Evolutionary conservation across 345 rosid genomes (phyloP).

Genomic region (Camelina hispida): DNA sequence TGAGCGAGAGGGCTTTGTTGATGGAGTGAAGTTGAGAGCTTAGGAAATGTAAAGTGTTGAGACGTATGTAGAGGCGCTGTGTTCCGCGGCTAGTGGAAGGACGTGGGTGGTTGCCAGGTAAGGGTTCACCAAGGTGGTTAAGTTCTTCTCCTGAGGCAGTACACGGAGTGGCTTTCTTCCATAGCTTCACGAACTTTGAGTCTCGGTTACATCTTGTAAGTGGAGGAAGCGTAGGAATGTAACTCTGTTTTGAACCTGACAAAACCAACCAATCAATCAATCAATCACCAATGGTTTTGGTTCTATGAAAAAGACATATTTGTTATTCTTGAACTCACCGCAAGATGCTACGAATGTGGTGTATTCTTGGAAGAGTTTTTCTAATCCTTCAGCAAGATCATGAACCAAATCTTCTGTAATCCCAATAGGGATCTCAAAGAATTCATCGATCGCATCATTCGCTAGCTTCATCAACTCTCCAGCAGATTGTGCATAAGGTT

Average conservation of each 20-base stretch:
- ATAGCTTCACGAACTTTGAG: conserved; percentile 64
- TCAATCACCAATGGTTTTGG: background rate
- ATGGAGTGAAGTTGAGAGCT: conserved; percentile 76
- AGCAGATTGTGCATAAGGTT: conserved; percentile 81
- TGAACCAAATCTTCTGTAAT: conserved; percentile 71
- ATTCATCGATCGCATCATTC: conserved; percentile 69
- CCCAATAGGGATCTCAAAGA: conserved; percentile 83
- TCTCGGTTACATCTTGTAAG: conserved; percentile 80
- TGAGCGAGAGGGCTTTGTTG: conserved; percentile 76
- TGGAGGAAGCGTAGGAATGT: conserved; percentile 83
- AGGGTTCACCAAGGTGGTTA: conserved; percentile 15
- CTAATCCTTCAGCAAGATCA: conserved; percentile 75
- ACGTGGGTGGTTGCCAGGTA: conserved; percentile 63
- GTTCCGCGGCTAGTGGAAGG: conserved; percentile 94
- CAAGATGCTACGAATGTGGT: conserved; percentile 75
- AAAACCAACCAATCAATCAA: conserved; percentile 2
- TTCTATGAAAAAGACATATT: background rate
- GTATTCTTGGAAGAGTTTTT: conserved; percentile 68
- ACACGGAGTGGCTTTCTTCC: conserved; percentile 78
- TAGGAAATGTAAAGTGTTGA: conserved; percentile 84
- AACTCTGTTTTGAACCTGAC: conserved; percentile 77
- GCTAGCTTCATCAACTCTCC: conserved; percentile 66
- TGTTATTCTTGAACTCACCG: conserved; percentile 52
- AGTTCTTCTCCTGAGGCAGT: conserved; percentile 45
- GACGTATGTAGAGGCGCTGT: conserved; percentile 84